These are phyloP conservation scores for Adansonia rubrostipa DNA, from an alignment of 441 rosid genomes.

Conservation along the genomic window DNA sequence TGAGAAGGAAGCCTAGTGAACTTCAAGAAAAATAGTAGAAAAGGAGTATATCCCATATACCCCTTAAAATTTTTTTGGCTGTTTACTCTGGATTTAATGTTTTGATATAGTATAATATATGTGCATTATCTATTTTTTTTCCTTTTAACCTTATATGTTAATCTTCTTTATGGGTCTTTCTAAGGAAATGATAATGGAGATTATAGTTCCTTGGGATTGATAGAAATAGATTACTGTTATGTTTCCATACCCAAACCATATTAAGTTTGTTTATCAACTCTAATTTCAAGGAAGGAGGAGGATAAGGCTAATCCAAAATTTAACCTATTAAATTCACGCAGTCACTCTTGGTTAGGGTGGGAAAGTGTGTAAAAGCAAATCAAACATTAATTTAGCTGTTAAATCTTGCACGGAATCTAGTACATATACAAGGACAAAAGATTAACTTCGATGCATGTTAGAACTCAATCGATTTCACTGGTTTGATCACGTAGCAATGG, in stretches of 20 bases:
- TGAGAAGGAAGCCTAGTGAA: slow-evolving; percentile 54
- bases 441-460: slow-evolving; percentile 13
- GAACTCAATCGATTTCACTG: slow-evolving; percentile 30
- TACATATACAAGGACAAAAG: not conserved
- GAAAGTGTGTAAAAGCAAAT: not conserved
- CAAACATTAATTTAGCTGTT: slow-evolving; percentile 12
- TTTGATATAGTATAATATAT: slow-evolving; percentile 56
- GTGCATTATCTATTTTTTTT: slow-evolving; percentile 45
- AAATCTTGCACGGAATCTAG: slow-evolving; percentile 33
- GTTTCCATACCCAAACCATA: no score
- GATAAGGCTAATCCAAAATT: not conserved
- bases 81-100: slow-evolving; percentile 38
- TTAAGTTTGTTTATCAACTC: not conserved
- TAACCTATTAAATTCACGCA: no score
- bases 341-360: no score
- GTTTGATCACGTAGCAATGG: not conserved
- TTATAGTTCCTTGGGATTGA: slow-evolving; percentile 22
- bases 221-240: no score
- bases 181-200: slow-evolving; percentile 37
- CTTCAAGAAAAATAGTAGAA: slow-evolving; percentile 28
- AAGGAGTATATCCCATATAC: slow-evolving; percentile 42
- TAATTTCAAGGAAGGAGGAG: not conserved
- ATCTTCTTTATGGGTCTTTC: slow-evolving; percentile 35
- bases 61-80: slow-evolving; percentile 45
- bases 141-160: slow-evolving; percentile 36